A percentile compares a stretch with the other conserved stretches of the same genome.
These are phyloP conservation scores for Ceratocystis destructans DNA, from an alignment of 2,329 filamentous ascomycete genomes.

Conservation along the genomic window DNA sequence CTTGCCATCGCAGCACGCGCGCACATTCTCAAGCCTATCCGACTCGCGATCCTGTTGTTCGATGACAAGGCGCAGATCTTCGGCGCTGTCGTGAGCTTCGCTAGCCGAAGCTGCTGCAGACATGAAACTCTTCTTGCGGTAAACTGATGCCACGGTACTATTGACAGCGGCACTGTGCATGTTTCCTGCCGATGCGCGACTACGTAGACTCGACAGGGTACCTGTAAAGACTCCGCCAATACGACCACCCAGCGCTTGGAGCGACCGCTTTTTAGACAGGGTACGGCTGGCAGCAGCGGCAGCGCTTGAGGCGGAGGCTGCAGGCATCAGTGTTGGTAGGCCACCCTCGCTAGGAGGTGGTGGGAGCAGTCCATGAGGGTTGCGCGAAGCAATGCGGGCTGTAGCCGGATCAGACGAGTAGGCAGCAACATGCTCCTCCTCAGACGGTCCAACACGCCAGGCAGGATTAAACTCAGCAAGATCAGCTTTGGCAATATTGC, in stretches of 20 bases:
- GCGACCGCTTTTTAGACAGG: slow-evolving; percentile 25
- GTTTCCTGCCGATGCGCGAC: slow-evolving; percentile 29
- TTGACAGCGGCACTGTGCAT: slow-evolving; percentile 1
- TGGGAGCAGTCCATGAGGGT: slow-evolving; percentile 26
- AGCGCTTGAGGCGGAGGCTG: slow-evolving; percentile 22
- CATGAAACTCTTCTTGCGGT: slow-evolving; percentile 18
- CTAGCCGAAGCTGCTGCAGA: slow-evolving; percentile 34
- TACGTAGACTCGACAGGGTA: slow-evolving; percentile 41
- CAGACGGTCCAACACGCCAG: slow-evolving; percentile 21
- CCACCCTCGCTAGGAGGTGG: slow-evolving; percentile 35
- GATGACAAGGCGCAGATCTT: slow-evolving; percentile 68
- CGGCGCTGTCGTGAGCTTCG: slow-evolving; percentile 60
- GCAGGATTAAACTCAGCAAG: slow-evolving; percentile 72
- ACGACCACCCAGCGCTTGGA: slow-evolving; percentile 43
- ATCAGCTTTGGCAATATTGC: slow-evolving; percentile 46
- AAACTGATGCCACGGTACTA: background rate
- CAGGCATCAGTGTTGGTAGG: slow-evolving; percentile 1
- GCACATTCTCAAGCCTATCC: slow-evolving; percentile 80
- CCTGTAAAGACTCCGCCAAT: slow-evolving; percentile 38
- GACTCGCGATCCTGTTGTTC: slow-evolving; percentile 64
- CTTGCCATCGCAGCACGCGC: slow-evolving; percentile 95
- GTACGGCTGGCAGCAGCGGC: slow-evolving; percentile 24
- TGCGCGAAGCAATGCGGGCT: slow-evolving; percentile 11
- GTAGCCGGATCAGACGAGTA: slow-evolving; percentile 13
- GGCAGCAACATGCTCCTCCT: slow-evolving; percentile 16